phyloP scores from a whole-genome alignment of 192 early-diverging fungal genomes.

The Cetraspora pellucida region DNA sequence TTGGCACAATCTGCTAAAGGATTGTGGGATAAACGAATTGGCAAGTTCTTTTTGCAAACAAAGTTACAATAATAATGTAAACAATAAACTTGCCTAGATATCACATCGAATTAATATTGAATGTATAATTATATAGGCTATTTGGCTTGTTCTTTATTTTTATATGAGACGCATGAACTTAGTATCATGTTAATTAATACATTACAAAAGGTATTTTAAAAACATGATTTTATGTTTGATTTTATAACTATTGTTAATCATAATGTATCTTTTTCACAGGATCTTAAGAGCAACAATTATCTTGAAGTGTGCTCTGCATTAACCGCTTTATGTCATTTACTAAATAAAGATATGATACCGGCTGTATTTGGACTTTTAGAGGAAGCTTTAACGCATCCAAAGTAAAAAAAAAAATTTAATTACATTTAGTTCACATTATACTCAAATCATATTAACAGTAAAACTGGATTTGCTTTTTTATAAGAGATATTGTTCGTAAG shows the following conservation, averaged over 20 bases:
- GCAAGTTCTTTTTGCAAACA: slow-evolving; percentile 33
- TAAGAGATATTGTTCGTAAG: slow-evolving; percentile 54
- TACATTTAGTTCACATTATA: neutral
- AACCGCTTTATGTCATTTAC: slow-evolving; percentile 51
- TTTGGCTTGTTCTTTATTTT: slow-evolving; percentile 50
- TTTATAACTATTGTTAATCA: neutral
- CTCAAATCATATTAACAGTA: neutral
- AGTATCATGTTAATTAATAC: slow-evolving; percentile 62
- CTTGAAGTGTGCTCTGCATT: slow-evolving; percentile 53
- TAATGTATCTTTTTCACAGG: slow-evolving; percentile 35
- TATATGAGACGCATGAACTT: slow-evolving; percentile 51
- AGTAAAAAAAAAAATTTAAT: slow-evolving; percentile 39
- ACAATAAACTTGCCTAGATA: no score
- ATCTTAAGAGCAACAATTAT: slow-evolving; percentile 56
- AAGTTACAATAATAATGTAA: no score
- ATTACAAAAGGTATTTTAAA: slow-evolving; percentile 46
- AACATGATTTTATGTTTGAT: neutral
- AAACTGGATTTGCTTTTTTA: neutral
- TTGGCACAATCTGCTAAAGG: slow-evolving; percentile 57
- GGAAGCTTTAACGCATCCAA: slow-evolving; percentile 42
- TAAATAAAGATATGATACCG: slow-evolving; percentile 47
- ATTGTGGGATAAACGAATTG: slow-evolving; percentile 48
- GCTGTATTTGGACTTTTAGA: slow-evolving; percentile 47
- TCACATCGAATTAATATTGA: no score
- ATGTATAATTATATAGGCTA: slow-evolving; percentile 42